Conservation (phyloP, 768 basidiomycete genomes). For the Agaricus blazei region DNA sequence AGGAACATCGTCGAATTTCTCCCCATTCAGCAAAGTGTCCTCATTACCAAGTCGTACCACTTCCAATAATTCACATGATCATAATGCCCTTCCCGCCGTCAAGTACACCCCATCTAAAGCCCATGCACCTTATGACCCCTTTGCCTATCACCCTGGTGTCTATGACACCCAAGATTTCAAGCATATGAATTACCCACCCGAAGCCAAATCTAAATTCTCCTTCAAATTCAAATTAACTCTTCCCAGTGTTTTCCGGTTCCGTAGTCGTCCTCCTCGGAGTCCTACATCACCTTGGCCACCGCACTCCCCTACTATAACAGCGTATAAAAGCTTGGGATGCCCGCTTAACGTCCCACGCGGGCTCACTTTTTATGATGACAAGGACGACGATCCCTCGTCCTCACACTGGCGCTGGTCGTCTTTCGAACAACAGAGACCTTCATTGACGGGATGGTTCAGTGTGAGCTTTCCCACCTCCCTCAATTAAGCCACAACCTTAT, state of each 20-base stretch:
- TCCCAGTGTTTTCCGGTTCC: constrained; percentile 3
- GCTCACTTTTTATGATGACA: background rate
- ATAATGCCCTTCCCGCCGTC: background rate
- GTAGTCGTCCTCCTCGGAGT: background rate
- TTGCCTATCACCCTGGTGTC: background rate
- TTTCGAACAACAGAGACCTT: background rate
- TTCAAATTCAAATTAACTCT: constrained; percentile 8
- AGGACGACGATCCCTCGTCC: background rate
- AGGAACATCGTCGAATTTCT: background rate
- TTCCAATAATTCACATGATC: background rate
- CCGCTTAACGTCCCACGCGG: background rate
- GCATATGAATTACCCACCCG: background rate
- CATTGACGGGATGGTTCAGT: background rate
- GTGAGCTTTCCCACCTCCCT: background rate
- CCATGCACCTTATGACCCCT: background rate
- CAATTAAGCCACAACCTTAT: background rate
- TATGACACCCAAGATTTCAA: background rate
- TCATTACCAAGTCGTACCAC: constrained; percentile 3
- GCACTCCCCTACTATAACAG: background rate
- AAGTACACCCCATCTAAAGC: background rate
- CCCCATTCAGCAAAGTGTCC: background rate
- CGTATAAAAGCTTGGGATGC: background rate
- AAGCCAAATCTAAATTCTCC: background rate
- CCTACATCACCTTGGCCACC: background rate
- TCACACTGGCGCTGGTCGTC: constrained; percentile 4